These are phyloP conservation scores for Globisporangium takayamanum DNA, from an alignment of 352 stramenopile species.

Conservation along the genomic window DNA sequence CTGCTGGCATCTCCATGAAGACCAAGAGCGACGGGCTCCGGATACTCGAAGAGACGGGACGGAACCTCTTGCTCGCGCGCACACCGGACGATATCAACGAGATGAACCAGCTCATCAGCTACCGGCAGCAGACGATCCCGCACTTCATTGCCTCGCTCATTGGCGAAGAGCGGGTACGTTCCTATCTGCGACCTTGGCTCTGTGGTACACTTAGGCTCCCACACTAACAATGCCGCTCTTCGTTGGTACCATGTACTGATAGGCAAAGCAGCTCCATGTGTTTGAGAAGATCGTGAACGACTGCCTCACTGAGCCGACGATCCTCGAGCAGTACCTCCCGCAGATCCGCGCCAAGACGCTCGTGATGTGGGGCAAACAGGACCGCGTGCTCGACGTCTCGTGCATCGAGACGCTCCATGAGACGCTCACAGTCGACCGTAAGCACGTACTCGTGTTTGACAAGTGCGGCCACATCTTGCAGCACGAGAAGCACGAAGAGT, in stretches of 20 bases:
- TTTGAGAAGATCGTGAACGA: slow-evolving; percentile 57
- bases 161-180: slow-evolving; percentile 30
- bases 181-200: background rate
- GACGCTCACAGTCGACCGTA: slow-evolving; percentile 29
- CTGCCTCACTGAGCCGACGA: slow-evolving; percentile 39
- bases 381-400: slow-evolving; percentile 63
- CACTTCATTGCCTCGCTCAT: slow-evolving; percentile 26
- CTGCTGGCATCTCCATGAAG: slow-evolving; percentile 61
- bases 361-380: slow-evolving; percentile 69
- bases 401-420: slow-evolving; percentile 52
- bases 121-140: slow-evolving; percentile 25
- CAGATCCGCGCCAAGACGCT: slow-evolving; percentile 47
- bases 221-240: background rate
- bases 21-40: slow-evolving; percentile 49
- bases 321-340: slow-evolving; percentile 57
- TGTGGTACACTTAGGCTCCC: background rate
- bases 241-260: background rate
- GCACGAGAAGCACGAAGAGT: slow-evolving; percentile 53
- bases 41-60: slow-evolving; percentile 53
- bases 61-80: slow-evolving; percentile 57
- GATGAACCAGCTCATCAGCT: slow-evolving; percentile 43
- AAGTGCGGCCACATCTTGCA: slow-evolving; percentile 68
- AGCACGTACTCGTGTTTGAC: slow-evolving; percentile 44
- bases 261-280: slow-evolving; percentile 42
- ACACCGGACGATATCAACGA: slow-evolving; percentile 52